Evolutionary conservation across 2,329 filamentous ascomycete genomes (phyloP), one percentile per base, ranked within the genome.

Genomic region (Orbilia javanica): DNA sequence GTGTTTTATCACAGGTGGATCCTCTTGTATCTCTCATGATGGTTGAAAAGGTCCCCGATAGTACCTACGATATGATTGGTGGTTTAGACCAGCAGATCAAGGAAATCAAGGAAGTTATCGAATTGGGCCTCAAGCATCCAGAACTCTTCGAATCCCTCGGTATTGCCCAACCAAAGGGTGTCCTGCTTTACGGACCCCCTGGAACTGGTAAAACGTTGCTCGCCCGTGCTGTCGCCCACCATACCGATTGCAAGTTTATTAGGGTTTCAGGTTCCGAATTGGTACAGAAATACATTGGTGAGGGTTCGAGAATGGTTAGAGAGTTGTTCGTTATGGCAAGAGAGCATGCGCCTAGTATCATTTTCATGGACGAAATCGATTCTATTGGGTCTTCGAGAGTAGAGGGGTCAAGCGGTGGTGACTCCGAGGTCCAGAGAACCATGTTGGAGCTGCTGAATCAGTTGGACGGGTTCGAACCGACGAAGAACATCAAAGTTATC

Each of bases 281-380:
- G 83, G 96, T 99, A 81, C 96, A 99, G 84, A 99, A 99, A 87
- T 99, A 99, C 86, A 99, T 99, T 82, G 96, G 96, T 83, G 96
- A 99, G 85, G 96, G 96, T 83, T 96, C 92, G 82, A 91, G 96
- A 82, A 99, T 99, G 96, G 96, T 99, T 80, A 93, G 96, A 83
- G 96, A 99, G 86, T 89, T 99, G 64, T 99, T 99, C 88, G 93
- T 99, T 84, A 99, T 99, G 96, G 96, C 96, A 29, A 90, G 96
- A 85, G 96, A 99, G 84, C 96, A 99, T 82, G 96, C 96, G 0
- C 96, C 96, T 22, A 97, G 93, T 81, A 99, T 99, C 86, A 99
- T 99, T 85, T 99, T 99, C 88, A 99, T 99, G 96, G 96, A 99
- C 85, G 96, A 99, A 86, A 98, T 99, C 85, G 96, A 99, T 87